These are phyloP conservation scores for Phaeodactylum tricornutum DNA, from an alignment of 108 stramenopile species.

Conservation along the genomic window DNA sequence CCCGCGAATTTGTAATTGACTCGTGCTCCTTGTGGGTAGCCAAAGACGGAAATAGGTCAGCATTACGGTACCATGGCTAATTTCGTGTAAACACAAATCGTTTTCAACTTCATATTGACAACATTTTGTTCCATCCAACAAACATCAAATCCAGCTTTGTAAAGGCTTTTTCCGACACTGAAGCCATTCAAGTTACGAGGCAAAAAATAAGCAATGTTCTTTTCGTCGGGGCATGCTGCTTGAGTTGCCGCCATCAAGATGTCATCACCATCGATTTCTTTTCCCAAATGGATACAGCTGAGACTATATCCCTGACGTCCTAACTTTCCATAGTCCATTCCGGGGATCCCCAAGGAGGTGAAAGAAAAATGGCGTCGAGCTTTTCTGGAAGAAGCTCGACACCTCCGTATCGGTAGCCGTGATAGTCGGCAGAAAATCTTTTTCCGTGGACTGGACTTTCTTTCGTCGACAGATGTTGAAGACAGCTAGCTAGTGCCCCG, in stretches of 20 bases:
- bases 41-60: too few species aligned
- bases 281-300: too few species aligned
- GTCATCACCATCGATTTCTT: too few species aligned
- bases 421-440: too few species aligned
- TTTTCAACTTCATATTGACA: constrained; percentile 71
- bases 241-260: constrained; percentile 23
- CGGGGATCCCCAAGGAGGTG: constrained; percentile 85
- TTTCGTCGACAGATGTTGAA: neutral
- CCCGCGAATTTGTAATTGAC: too few species aligned
- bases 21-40: too few species aligned
- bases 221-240: neutral
- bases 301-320: too few species aligned
- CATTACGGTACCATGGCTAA: too few species aligned
- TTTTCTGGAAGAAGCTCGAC: constrained; percentile 40
- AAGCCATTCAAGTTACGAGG: constrained; percentile 64
- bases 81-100: constrained; percentile 63
- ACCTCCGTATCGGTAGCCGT: constrained; percentile 38
- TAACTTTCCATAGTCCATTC: constrained; percentile 52
- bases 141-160: constrained; percentile 28
- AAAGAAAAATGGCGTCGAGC: constrained; percentile 60
- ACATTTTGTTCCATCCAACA: constrained; percentile 68
- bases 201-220: constrained; percentile 42
- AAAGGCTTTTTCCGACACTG: constrained; percentile 28
- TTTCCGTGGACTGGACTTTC: too few species aligned
- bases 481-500: neutral